Base-by-base conservation (phyloP, 1,139 yeast genomes). In the Yamadazyma oceani region DNA sequence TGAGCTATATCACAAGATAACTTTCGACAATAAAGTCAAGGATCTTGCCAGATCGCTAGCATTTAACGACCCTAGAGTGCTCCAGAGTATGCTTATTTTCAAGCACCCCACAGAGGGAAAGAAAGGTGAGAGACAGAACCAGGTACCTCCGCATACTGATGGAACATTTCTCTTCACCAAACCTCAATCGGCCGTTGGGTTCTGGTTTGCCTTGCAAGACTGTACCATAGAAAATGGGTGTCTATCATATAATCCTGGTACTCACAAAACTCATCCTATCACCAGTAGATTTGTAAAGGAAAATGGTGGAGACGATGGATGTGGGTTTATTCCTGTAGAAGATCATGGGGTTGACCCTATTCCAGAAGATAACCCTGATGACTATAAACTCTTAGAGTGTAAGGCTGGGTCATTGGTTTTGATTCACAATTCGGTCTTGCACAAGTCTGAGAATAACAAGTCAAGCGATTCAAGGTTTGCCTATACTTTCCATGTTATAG, bases 141-240 rank as follows among this genome's bases (percentile, higher is more conserved):
- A 80, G 31, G 95, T 85, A 0, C 94, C 94, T 2, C 71, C 85
- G 0, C 95, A 85, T 52, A 85, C 82, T 37, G 95, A 85, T 55
- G 89, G 81, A 1, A 80, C 82, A 3, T 85, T 85, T 50, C 64
- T 85, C 26, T 85, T 69, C 58, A 85, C 95, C 0, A 67, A 78
- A 21, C 95, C 95, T 1, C 80, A 75, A 38, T 64, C 80, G 2
- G 89, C 92, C 0, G 58, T 85, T 30, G 95, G 95, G 4, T 85
- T 82, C 54, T 85, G 95, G 95, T 79, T 80, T 52, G 92, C 95
- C 0, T 62, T 85, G 46, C 89, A 85, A 49, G 86, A 84, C 51
- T 85, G 94, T 54, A 80, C 83, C 2, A 46, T 57, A 5, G 64
- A 63, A 6, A 85, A 85, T 55, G 95, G 95, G 0, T 85, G 94